Evolutionary conservation across 495 filamentous ascomycete species (phyloP).

Genomic region (Trypethelium eluteriae): DNA sequence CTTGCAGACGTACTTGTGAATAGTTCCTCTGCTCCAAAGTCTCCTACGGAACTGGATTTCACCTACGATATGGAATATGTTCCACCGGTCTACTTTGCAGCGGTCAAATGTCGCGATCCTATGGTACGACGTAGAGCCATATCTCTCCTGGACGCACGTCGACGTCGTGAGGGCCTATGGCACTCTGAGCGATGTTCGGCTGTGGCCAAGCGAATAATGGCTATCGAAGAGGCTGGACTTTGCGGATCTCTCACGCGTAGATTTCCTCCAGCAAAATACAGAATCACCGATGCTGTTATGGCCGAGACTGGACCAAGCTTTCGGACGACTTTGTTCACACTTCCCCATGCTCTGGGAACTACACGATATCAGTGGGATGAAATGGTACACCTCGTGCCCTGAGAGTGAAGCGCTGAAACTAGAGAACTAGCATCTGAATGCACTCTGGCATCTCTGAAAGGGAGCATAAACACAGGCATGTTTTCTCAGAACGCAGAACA

Average conservation of each 20-base stretch:
- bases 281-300: conserved; percentile 3
- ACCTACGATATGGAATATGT: background rate
- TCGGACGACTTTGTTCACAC: background rate
- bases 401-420: background rate
- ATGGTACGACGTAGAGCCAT: conserved; percentile 9
- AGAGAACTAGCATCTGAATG: no score
- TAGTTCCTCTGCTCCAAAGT: background rate
- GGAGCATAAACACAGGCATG: no score
- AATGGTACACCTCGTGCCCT: background rate
- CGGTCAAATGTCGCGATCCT: conserved; percentile 13
- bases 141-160: background rate
- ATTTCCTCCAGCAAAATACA: conserved; percentile 8
- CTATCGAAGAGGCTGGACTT: conserved; percentile 11
- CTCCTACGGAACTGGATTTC: background rate
- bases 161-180: conserved; percentile 13
- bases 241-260: background rate
- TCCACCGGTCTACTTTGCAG: conserved; percentile 6
- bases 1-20: background rate
- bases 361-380: background rate
- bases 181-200: background rate
- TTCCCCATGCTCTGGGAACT: background rate
- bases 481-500: no score
- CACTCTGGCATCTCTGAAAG: no score
- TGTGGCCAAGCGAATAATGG: conserved; percentile 2
- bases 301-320: background rate